A percentile compares a stretch with the other conserved stretches of the same genome.
These are phyloP conservation scores for Talaromyces thailandensis DNA, from an alignment of 495 filamentous ascomycete genomes.

Conservation along the genomic window DNA sequence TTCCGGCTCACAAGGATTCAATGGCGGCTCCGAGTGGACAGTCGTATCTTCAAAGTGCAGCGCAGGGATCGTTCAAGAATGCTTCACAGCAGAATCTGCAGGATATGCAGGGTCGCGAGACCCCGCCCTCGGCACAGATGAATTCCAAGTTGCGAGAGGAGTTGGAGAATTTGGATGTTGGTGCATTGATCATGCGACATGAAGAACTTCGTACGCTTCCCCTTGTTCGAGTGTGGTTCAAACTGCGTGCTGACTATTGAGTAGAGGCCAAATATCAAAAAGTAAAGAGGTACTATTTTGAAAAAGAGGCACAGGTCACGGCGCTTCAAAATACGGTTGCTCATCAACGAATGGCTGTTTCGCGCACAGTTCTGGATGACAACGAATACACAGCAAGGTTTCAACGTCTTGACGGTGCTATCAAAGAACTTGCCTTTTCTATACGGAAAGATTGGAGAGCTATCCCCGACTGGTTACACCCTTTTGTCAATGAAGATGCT, in stretches of 20 bases:
- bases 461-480: conserved; percentile 69
- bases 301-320: conserved; percentile 87
- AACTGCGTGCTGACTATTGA: conserved; percentile 5
- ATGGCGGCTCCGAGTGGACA: conserved; percentile 8
- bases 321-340: conserved; percentile 93
- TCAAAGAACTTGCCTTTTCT: conserved; percentile 89
- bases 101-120: conserved; percentile 46
- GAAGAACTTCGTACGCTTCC: conserved; percentile 55
- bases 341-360: conserved; percentile 89
- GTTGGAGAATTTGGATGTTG: conserved; percentile 38
- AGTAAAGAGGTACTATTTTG: conserved; percentile 95
- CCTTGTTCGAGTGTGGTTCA: conserved; percentile 6
- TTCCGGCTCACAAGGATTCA: conserved; percentile 2
- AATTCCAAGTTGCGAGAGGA: conserved; percentile 41
- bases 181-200: conserved; percentile 37
- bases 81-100: conserved; percentile 19
- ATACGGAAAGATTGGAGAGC: conserved; percentile 87
- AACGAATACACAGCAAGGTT: conserved; percentile 90
- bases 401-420: conserved; percentile 85
- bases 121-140: conserved; percentile 38
- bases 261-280: conserved; percentile 92
- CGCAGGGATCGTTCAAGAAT: conserved; percentile 14
- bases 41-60: conserved; percentile 3
- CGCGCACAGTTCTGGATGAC: conserved; percentile 90
- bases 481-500: conserved; percentile 75